These are phyloP conservation scores for Penicillium sp. DNA, from an alignment of 2,329 filamentous ascomycete genomes.

Conservation along the genomic window DNA sequence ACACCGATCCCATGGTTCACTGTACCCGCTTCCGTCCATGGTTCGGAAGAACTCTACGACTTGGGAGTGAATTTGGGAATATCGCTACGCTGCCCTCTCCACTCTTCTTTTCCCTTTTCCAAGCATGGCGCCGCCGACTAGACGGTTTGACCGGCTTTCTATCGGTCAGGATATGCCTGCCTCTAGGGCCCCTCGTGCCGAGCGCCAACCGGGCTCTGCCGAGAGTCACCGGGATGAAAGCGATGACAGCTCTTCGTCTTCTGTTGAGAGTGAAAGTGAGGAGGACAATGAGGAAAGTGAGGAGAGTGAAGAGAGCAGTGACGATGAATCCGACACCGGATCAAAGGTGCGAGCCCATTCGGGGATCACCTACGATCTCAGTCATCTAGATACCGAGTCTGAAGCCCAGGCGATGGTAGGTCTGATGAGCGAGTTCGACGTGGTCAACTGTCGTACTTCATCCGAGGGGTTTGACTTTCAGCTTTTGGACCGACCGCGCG, in stretches of 20 bases:
- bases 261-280: conserved; percentile 12
- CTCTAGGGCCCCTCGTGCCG: conserved; percentile 16
- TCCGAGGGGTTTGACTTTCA: conserved; percentile 36
- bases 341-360: conserved; percentile 29
- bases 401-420: conserved; percentile 34
- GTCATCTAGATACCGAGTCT: conserved; percentile 27
- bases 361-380: conserved; percentile 36
- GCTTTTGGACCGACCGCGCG: conserved; percentile 33
- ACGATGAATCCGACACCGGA: conserved; percentile 16
- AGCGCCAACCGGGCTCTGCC: conserved; percentile 15
- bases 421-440: conserved; percentile 32
- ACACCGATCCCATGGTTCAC: conserved; percentile 24
- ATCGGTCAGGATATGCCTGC: conserved; percentile 35
- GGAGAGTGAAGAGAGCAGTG: conserved; percentile 8
- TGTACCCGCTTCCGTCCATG: conserved; percentile 36
- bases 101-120: conserved; percentile 9
- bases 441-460: conserved; percentile 32
- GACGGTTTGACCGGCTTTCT: conserved; percentile 38
- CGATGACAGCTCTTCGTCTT: conserved; percentile 13
- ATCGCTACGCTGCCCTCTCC: not conserved
- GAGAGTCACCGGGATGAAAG: conserved; percentile 9
- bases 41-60: conserved; percentile 32
- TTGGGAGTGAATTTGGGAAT: conserved; percentile 14
- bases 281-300: conserved; percentile 12
- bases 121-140: conserved; percentile 40